Conservation (phyloP, 805 yeast genomes). For the Kluyveromyces dobzhanskii region DNA sequence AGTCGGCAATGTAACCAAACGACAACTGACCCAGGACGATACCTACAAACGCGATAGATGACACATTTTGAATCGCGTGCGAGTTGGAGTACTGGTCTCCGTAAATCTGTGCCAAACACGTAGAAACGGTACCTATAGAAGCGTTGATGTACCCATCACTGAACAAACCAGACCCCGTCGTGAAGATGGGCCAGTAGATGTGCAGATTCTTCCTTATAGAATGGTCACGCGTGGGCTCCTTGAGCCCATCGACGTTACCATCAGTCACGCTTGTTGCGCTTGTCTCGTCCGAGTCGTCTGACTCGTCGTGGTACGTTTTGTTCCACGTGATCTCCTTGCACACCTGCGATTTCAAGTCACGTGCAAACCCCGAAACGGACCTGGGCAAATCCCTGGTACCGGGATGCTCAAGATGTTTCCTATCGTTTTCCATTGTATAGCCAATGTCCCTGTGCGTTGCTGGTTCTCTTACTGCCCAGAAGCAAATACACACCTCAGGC, state of each 20-base stretch:
- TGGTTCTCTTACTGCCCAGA: too few species aligned
- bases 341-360: conserved; percentile 37
- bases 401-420: conserved; percentile 15
- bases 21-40: conserved; percentile 78
- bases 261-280: conserved; percentile 14
- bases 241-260: conserved; percentile 10
- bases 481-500: too few species aligned
- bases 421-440: too few species aligned
- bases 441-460: too few species aligned
- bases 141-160: conserved; percentile 91
- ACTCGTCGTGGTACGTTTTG: conserved; percentile 18
- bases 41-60: conserved; percentile 87
- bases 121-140: conserved; percentile 68
- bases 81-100: conserved; percentile 55
- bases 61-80: conserved; percentile 65
- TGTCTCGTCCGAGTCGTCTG: conserved; percentile 23
- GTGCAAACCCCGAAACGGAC: conserved; percentile 29
- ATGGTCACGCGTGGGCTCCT: conserved; percentile 5
- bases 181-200: conserved; percentile 59
- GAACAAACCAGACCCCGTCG: conserved; percentile 88
- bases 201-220: conserved; percentile 8
- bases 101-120: conserved; percentile 60
- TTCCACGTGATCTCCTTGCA: conserved; percentile 36
- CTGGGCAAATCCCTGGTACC: conserved; percentile 44
- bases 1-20: conserved; percentile 78